Percentiles rank a stretch among this genome's conserved stretches.
Evolutionary conservation across 306 rosid species (phyloP).

Genomic region (Abrus precatorius): DNA sequence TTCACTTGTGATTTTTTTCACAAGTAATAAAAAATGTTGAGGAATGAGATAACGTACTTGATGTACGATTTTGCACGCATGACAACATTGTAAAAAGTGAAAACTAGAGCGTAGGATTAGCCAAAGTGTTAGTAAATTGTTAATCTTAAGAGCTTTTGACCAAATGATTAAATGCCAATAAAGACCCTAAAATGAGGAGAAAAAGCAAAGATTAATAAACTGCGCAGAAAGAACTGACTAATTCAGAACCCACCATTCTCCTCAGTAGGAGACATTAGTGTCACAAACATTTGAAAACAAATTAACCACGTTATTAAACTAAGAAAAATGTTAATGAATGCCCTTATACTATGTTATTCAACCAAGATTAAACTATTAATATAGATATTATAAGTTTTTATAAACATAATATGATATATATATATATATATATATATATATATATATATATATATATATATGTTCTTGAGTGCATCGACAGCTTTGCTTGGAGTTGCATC

Average conservation of each 20-base stretch:
- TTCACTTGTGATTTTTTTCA: neutral
- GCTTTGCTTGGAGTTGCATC: neutral
- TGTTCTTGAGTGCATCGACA: neutral
- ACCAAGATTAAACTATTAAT: too few species aligned
- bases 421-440: too few species aligned
- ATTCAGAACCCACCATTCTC: conserved; percentile 42
- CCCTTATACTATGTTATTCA: too few species aligned
- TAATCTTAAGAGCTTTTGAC: neutral
- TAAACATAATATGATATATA: too few species aligned
- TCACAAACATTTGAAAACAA: neutral
- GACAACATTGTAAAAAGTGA: neutral
- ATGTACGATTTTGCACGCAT: neutral
- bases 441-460: too few species aligned
- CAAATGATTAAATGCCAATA: neutral
- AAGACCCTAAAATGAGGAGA: conserved; percentile 13
- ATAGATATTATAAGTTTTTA: too few species aligned
- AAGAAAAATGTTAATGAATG: too few species aligned
- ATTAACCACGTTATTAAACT: too few species aligned
- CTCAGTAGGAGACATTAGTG: conserved; percentile 42
- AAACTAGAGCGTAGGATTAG: neutral
- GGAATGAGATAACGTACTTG: neutral
- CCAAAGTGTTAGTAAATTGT: neutral
- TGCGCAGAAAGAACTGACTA: neutral
- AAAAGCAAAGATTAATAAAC: conserved; percentile 3
- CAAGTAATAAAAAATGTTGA: too few species aligned